Evolutionary conservation across 441 rosid species (phyloP).

Genomic region (Pelargonium citronellum): DNA sequence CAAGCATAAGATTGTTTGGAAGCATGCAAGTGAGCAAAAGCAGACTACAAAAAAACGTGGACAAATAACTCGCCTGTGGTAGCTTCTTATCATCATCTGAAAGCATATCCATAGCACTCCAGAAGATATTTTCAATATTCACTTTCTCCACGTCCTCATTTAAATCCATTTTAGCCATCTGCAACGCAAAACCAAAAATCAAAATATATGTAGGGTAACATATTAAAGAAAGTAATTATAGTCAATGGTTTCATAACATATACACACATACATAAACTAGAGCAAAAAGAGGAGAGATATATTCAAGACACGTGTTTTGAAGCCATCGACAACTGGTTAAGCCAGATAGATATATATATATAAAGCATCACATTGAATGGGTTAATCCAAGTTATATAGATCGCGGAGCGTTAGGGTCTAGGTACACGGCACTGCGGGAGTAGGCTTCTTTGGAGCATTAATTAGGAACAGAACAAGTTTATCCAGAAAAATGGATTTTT

Average conservation of each 20-base stretch:
- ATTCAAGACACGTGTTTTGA: background rate
- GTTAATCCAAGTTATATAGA: background rate
- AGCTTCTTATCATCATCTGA: slow-evolving; percentile 97
- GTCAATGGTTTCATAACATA: background rate
- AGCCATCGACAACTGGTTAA: background rate
- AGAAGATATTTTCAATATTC: slow-evolving; percentile 69
- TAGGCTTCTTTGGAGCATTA: too few species aligned
- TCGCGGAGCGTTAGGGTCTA: too few species aligned
- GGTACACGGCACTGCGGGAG: too few species aligned
- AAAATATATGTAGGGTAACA: slow-evolving; percentile 6
- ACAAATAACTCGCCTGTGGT: slow-evolving; percentile 77
- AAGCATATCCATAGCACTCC: slow-evolving; percentile 97
- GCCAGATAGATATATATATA: background rate
- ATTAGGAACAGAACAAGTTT: too few species aligned
- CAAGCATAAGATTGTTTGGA: too few species aligned
- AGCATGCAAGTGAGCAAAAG: background rate
- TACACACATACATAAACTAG: background rate
- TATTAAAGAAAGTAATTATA: background rate
- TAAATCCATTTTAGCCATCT: slow-evolving; percentile 98
- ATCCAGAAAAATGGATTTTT: too few species aligned
- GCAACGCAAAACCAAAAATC: slow-evolving; percentile 20
- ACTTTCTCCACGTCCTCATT: slow-evolving; percentile 85
- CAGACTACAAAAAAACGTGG: background rate
- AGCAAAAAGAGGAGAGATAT: background rate
- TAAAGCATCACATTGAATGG: background rate